A percentile compares a stretch with the other conserved stretches of the same genome.
Evolutionary conservation across 257 asterid species (phyloP).

Genomic region (Parsonsia alboflavescens): DNA sequence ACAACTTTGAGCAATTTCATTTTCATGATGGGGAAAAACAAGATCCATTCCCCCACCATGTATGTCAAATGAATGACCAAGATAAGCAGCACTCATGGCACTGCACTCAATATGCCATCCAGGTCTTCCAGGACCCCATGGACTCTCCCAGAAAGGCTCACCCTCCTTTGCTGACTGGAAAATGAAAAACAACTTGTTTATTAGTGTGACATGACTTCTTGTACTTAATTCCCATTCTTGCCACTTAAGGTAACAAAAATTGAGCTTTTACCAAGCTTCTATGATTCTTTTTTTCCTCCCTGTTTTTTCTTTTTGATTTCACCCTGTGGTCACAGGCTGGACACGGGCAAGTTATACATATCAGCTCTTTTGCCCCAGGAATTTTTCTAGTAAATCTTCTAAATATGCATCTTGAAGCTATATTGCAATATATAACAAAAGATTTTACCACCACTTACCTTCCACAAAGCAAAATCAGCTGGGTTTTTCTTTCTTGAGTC

Average conservation of each 20-base stretch:
- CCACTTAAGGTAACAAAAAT: not conserved
- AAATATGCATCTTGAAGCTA: not conserved
- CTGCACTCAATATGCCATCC: constrained; percentile 99
- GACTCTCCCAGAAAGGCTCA: constrained; percentile 97
- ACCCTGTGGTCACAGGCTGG: not conserved
- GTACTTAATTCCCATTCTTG: not conserved
- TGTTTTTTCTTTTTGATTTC: not conserved
- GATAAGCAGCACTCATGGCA: constrained; percentile 95
- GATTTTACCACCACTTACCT: constrained; percentile 45
- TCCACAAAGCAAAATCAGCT: constrained; percentile 98
- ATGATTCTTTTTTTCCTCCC: not conserved
- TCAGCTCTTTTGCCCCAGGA: not conserved
- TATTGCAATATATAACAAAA: not conserved
- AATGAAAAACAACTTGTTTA: constrained; percentile 2
- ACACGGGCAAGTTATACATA: not conserved
- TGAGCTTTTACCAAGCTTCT: not conserved
- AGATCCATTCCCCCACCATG: constrained; percentile 99
- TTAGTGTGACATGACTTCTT: not conserved
- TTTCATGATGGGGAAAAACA: constrained; percentile 94
- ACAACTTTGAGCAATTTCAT: constrained; percentile 99
- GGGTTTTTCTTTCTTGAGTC: constrained; percentile 88
- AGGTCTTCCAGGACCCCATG: constrained; percentile 99
- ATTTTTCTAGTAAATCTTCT: not conserved
- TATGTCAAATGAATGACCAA: constrained; percentile 82
- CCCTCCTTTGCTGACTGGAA: constrained; percentile 96